phyloP scores from a whole-genome alignment of 331 rosid species.

The Pyracantha coccinea region DNA sequence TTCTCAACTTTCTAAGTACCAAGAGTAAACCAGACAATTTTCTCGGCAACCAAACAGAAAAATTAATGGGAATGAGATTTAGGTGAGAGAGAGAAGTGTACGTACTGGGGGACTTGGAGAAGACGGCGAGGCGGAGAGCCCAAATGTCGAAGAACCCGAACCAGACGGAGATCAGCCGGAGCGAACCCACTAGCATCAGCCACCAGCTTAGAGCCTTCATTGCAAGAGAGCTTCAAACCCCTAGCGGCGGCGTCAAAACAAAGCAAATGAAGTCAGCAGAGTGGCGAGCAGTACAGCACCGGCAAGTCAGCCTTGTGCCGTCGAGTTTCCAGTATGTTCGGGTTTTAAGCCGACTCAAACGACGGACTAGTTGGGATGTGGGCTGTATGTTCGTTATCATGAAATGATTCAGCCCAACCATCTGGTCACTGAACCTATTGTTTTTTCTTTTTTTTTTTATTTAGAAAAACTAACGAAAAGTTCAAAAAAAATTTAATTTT shows the following conservation, averaged over 20 bases:
- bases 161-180: slow-evolving; percentile 86
- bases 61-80: neutral
- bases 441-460: neutral
- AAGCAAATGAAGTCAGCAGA: neutral
- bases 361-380: neutral
- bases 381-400: neutral
- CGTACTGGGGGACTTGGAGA: slow-evolving; percentile 56
- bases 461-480: no score
- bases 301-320: neutral
- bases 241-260: neutral
- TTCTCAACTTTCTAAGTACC: neutral
- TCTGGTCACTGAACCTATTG: neutral
- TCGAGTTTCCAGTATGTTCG: neutral
- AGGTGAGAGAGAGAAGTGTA: neutral
- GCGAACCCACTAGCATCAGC: slow-evolving; percentile 74
- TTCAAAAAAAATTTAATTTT: no score
- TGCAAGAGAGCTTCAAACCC: neutral
- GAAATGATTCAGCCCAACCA: no score
- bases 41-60: neutral
- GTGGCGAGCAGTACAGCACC: neutral
- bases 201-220: slow-evolving; percentile 86
- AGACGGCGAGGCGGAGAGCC: slow-evolving; percentile 79
- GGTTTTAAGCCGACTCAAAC: neutral
- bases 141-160: slow-evolving; percentile 88
- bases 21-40: neutral